Evolutionary conservation across 1,284 basidiomycete species (phyloP), one percentile per base, ranked within the genome.

Genomic region (Moesziomyces sp.): DNA sequence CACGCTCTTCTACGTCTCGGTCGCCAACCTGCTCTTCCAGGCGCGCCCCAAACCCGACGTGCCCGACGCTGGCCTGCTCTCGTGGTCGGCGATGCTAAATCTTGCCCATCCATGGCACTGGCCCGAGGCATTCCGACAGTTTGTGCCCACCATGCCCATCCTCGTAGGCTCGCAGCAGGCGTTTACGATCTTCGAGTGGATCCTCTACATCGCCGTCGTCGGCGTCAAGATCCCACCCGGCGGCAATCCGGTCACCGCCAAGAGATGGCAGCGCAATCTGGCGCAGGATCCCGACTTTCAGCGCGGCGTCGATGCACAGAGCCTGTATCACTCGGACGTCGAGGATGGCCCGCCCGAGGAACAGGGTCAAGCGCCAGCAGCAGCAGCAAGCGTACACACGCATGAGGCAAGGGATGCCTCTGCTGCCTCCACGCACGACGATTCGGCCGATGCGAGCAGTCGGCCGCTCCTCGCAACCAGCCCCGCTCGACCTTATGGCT

Each of bases 201-300:
- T 74, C 30, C 33, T 68, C 38, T 77, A 68, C 46, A 69, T 77
- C 40, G 67, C 70, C 16, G 65, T 77, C 26, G 71, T 77, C 11
- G 71, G 75, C 14, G 72, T 77, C 43, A 67, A 66, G 58, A 40
- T 77, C 10, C 75, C 75, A 1, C 75, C 75, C 0, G 75, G 75
- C 18, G 60, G 57, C 26, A 74, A 74, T 46, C 61, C 61, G 1
- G 55, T 68, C 19, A 46, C 61, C 38, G 75, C 67, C 6, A 67
- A 62, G 23, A 55, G 75, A 14, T 77, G 75, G 75, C 58, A 56
- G 0, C 55, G 68, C 8, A 53, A 51, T 11, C 28, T 77, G 28
- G 62, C 60, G 10, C 24, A 59, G 13, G 64, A 77, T 38, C 54
- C 59, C 16, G 48, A 46, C 23, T 64, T 66, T 16, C 59, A 53